Evolutionary conservation across 1,284 basidiomycete species (phyloP).

Genomic region (Neolentinus lepideus): DNA sequence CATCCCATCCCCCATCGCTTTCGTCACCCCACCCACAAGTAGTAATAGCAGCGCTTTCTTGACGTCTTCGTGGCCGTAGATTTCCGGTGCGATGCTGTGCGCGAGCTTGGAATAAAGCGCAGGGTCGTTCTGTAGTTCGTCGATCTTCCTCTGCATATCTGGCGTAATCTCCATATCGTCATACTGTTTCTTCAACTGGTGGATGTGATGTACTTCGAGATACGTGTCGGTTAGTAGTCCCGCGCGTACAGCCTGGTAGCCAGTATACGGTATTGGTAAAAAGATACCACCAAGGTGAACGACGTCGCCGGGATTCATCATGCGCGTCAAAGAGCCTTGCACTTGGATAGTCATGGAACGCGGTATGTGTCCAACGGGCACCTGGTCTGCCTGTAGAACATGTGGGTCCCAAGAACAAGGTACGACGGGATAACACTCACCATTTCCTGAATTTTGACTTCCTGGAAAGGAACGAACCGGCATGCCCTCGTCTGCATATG

Average conservation of each 20-base stretch:
- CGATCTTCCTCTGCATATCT: conserved; percentile 70
- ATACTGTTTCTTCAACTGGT: conserved; percentile 98
- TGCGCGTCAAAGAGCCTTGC: conserved; percentile 83
- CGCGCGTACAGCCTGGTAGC: conserved; percentile 85
- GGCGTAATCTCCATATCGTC: conserved; percentile 90
- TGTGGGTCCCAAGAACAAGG: conserved; percentile 9
- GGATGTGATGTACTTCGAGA: conserved; percentile 85
- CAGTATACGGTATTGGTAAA: conserved; percentile 86
- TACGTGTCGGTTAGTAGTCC: conserved; percentile 97
- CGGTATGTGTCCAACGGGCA: conserved; percentile 98
- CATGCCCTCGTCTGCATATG: conserved; percentile 98
- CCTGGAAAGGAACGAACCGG: conserved; percentile 97
- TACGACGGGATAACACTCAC: conserved; percentile 30
- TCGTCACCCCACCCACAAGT: conserved; percentile 94
- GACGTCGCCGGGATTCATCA: conserved; percentile 94
- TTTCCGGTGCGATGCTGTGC: conserved; percentile 93
- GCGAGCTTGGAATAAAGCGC: conserved; percentile 81
- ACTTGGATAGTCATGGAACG: conserved; percentile 97
- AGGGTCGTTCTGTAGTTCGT: conserved; percentile 69
- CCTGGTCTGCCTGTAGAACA: conserved; percentile 85
- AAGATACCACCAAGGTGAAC: conserved; percentile 89
- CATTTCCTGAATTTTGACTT: conserved; percentile 99
- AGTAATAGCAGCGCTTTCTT: conserved; percentile 96
- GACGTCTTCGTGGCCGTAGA: conserved; percentile 96
- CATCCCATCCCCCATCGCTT: conserved; percentile 95